phyloP scores from a whole-genome alignment of 2,329 filamentous ascomycete species.

The Basipetospora sp. region DNA sequence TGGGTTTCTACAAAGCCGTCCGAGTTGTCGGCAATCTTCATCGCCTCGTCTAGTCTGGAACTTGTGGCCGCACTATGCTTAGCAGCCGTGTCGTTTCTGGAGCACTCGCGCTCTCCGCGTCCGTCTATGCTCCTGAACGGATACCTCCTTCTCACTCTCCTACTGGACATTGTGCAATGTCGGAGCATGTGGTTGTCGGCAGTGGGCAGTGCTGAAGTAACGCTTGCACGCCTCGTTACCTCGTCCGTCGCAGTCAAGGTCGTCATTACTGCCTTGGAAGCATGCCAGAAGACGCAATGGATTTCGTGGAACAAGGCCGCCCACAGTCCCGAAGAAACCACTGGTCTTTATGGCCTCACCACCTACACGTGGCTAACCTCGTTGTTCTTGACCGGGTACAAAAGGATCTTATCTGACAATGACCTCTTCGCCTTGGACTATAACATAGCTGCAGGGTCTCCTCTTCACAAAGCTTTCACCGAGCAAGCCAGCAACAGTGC shows the following conservation, averaged over 20 bases:
- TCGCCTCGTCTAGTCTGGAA: too few species aligned
- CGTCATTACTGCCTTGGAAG: constrained; percentile 23
- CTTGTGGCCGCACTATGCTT: constrained; percentile 17
- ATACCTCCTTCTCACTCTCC: constrained; percentile 26
- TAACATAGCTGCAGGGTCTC: constrained; percentile 11
- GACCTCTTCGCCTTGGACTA: constrained; percentile 23
- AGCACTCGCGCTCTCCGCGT: constrained; percentile 22
- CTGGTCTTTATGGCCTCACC: constrained; percentile 17
- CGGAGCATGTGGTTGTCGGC: constrained; percentile 28
- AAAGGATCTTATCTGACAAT: constrained; percentile 16
- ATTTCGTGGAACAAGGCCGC: constrained; percentile 21
- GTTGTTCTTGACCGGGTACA: constrained; percentile 22
- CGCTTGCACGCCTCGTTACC: constrained; percentile 20
- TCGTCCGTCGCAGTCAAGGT: constrained; percentile 21
- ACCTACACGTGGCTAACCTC: constrained; percentile 22
- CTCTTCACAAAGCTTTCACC: too few species aligned
- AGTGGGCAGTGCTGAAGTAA: constrained; percentile 5
- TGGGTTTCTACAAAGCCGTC: constrained; percentile 12
- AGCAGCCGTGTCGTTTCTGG: constrained; percentile 17
- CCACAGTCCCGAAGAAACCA: constrained; percentile 26
- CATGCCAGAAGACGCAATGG: constrained; percentile 24
- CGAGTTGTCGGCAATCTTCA: too few species aligned
- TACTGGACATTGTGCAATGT: constrained; percentile 28
- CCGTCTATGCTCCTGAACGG: constrained; percentile 28
- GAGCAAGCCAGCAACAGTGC: too few species aligned